Evolutionary conservation across 78 protist species (phyloP).

Genomic region (Anaeramoeba flamelloides): DNA sequence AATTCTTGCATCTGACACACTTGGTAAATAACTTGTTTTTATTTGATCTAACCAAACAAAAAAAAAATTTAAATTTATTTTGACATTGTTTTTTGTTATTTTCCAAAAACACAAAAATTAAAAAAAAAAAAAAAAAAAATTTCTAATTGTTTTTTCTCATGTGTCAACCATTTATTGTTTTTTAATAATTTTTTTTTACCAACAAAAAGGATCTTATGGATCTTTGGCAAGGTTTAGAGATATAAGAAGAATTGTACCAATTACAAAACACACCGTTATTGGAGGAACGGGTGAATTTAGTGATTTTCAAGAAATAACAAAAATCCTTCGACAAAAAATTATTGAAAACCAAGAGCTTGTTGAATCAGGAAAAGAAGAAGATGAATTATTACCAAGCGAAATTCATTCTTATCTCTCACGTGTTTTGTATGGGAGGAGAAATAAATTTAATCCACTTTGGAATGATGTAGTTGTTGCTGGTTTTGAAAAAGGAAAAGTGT

Average conservation of each 20-base stretch:
- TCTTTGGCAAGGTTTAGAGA: slow-evolving; percentile 57
- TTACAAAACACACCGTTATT: slow-evolving; percentile 37
- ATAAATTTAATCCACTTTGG: slow-evolving; percentile 59
- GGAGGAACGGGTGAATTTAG: slow-evolving; percentile 67
- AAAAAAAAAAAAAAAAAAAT: no score
- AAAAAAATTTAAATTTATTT: no score
- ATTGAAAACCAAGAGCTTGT: neutral
- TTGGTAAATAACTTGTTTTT: neutral
- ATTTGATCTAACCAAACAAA: no score
- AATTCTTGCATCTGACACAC: slow-evolving; percentile 19
- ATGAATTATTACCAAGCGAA: slow-evolving; percentile 26
- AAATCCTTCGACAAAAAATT: slow-evolving; percentile 22
- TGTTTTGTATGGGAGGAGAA: slow-evolving; percentile 49
- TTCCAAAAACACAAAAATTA: no score
- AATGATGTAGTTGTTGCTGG: slow-evolving; percentile 41
- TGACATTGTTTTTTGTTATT: no score
- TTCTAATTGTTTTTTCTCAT: no score
- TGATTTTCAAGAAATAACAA: slow-evolving; percentile 62
- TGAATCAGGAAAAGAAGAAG: slow-evolving; percentile 17
- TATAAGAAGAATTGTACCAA: slow-evolving; percentile 28
- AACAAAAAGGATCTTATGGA: slow-evolving; percentile 55
- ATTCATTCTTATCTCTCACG: slow-evolving; percentile 49
- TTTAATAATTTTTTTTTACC: neutral
- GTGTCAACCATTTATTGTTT: no score
- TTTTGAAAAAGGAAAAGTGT: slow-evolving; percentile 15